Base-by-base conservation (phyloP, 2,329 filamentous ascomycete genomes). In the Xylaria sp. region DNA sequence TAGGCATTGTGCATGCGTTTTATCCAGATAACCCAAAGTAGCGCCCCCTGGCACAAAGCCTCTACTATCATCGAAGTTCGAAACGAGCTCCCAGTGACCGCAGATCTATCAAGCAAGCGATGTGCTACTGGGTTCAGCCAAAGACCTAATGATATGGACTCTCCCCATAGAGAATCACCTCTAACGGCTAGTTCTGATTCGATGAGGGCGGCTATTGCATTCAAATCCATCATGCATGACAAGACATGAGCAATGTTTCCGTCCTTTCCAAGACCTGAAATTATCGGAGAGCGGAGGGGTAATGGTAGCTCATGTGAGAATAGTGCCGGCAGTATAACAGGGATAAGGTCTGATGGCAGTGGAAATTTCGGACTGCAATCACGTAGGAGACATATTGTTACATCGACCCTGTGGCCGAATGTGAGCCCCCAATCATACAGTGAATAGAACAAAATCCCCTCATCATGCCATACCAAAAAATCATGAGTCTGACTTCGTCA, bases 81-180 rank as follows among this genome's bases (percentile, higher is more conserved):
- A 31, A 31, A 51, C 23, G 62, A 57, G 51, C 18, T 59, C 20
- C 25, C 54, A 54, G 54, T 52, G 20, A 20, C 46, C 10, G 61
- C 48, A 49, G 49, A 25, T 25, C 13, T 2, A 56, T 48, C 51
- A 3, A 64, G 61, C 36, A 64, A 49, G 36, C 62, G 62, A 65
- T 65, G 55, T 25, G 62, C 55, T 25, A 65, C 43, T 65, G 62
- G 62, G 62, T 65, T 54, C 25, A 65, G 43, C 54, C 62, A 54
- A 54, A 65, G 62, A 65, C 46, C 55, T 43, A 65, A 46, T 20
- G 52, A 46, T 33, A 59, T 54, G 41, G 54, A 65, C 54, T 65
- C 62, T 18, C 36, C 62, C 62, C 62, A 65, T 59, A 65, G 55
- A 20, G 55, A n/a, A 59, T 65, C 62, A 52, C 62, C 62, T 54